Evolutionary conservation across 139 green algal genomes (phyloP).

Genomic region (Chara braunii): DNA sequence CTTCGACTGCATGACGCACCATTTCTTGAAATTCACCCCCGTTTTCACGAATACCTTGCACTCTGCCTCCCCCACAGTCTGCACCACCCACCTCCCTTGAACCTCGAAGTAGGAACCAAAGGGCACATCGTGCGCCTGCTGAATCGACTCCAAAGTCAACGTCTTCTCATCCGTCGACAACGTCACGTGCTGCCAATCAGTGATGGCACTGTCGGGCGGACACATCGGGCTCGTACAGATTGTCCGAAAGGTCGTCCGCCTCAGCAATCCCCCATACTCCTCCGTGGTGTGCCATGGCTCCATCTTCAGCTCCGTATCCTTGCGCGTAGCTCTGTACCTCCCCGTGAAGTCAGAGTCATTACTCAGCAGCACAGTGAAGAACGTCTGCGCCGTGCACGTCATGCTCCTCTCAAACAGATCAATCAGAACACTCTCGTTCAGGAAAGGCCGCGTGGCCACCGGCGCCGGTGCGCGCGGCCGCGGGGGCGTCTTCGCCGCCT

Average conservation of each 20-base stretch:
- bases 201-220: slow-evolving; percentile 13
- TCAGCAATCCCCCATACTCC: slow-evolving; percentile 6
- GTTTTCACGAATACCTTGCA: not conserved
- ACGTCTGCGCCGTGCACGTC: slow-evolving; percentile 6
- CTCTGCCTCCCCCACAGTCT: not conserved
- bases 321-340: slow-evolving; percentile 2
- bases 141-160: not conserved
- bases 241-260: slow-evolving; percentile 15
- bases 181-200: slow-evolving; percentile 23
- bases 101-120: slow-evolving; percentile 28
- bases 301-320: slow-evolving; percentile 23
- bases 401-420: slow-evolving; percentile 9
- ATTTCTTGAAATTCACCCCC: slow-evolving; percentile 31
- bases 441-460: no score
- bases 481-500: not conserved
- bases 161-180: no score
- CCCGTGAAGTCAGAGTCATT: slow-evolving; percentile 7
- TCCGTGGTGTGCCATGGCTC: slow-evolving; percentile 4
- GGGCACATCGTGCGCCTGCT: slow-evolving; percentile 19
- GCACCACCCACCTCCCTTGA: not conserved
- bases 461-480: no score
- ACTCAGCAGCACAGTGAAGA: not conserved
- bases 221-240: slow-evolving; percentile 27
- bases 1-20: slow-evolving; percentile 7
- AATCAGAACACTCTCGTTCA: no score